Evolutionary conservation across 176 grass and related monocot genomes (phyloP).

Genomic region (Miscanthus lutarioriparius): DNA sequence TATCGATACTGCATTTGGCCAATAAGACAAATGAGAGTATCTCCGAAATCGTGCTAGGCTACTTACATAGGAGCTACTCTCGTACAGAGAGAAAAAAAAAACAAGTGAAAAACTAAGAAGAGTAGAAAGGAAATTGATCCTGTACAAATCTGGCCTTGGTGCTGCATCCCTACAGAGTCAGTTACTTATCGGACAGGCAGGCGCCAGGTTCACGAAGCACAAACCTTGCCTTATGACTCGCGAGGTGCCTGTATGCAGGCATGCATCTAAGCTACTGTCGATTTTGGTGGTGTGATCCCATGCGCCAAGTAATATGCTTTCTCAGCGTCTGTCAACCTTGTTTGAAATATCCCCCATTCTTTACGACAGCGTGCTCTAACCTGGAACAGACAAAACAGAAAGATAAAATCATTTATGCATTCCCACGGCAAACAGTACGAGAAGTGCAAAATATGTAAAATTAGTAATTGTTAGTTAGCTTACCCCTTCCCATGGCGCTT

Average conservation of each 20-base stretch:
- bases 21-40: not conserved
- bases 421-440: not conserved
- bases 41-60: not conserved
- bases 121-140: not conserved
- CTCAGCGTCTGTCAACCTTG: constrained; percentile 71
- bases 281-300: constrained; percentile 60
- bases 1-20: not conserved
- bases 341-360: constrained; percentile 84
- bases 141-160: constrained; percentile 39
- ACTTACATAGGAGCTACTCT: constrained; percentile 35
- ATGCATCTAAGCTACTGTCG: constrained; percentile 43
- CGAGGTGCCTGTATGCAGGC: not conserved
- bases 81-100: constrained; percentile 11
- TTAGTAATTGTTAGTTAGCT: constrained; percentile 2
- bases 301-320: constrained; percentile 65
- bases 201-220: constrained; percentile 27
- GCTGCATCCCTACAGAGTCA: constrained; percentile 1
- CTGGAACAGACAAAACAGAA: constrained; percentile 26
- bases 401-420: not conserved
- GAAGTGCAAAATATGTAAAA: not conserved
- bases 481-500: constrained; percentile 90
- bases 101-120: not conserved
- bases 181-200: not conserved
- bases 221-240: constrained; percentile 1
- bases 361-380: constrained; percentile 71